Conservation (phyloP, 768 basidiomycete species). For the Pisolithus albus region DNA sequence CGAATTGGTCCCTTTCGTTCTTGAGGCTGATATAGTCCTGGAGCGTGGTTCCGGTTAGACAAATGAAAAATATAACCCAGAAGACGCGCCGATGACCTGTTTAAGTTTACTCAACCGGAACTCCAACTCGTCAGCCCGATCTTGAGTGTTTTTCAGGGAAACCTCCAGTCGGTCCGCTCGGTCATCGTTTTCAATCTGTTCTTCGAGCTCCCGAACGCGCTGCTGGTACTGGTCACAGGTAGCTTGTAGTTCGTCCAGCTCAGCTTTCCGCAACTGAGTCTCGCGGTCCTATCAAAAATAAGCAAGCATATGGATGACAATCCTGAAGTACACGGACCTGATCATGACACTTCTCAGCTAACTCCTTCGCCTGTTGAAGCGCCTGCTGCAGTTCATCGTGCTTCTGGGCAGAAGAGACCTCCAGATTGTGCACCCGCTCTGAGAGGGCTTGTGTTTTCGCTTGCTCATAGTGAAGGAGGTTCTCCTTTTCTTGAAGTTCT, state of each 20-base stretch:
- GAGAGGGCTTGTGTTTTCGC: conserved; percentile 34
- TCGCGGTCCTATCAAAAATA: conserved; percentile 56
- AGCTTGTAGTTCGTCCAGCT: conserved; percentile 44
- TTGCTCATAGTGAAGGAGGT: conserved; percentile 37
- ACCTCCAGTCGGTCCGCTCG: conserved; percentile 67
- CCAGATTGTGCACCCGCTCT: conserved; percentile 37
- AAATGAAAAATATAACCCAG: background rate
- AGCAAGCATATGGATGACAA: background rate
- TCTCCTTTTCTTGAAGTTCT: conserved; percentile 43
- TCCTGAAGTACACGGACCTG: conserved; percentile 24
- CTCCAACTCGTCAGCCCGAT: conserved; percentile 78
- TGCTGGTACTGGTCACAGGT: conserved; percentile 50
- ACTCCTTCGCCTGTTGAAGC: conserved; percentile 44
- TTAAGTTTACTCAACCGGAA: conserved; percentile 74
- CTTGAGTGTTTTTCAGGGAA: conserved; percentile 70
- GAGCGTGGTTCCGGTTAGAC: conserved; percentile 1
- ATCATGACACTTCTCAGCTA: conserved; percentile 27
- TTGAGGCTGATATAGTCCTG: conserved; percentile 56
- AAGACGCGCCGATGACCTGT: conserved; percentile 43
- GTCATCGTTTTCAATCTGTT: conserved; percentile 80
- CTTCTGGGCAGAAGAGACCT: conserved; percentile 32
- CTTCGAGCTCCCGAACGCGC: conserved; percentile 64
- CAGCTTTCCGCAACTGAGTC: conserved; percentile 54
- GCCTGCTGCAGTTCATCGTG: conserved; percentile 35
- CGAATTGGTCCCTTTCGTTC: conserved; percentile 53